Base-by-base conservation (phyloP, 2,329 filamentous ascomycete genomes). In the Xylaria sp. region DNA sequence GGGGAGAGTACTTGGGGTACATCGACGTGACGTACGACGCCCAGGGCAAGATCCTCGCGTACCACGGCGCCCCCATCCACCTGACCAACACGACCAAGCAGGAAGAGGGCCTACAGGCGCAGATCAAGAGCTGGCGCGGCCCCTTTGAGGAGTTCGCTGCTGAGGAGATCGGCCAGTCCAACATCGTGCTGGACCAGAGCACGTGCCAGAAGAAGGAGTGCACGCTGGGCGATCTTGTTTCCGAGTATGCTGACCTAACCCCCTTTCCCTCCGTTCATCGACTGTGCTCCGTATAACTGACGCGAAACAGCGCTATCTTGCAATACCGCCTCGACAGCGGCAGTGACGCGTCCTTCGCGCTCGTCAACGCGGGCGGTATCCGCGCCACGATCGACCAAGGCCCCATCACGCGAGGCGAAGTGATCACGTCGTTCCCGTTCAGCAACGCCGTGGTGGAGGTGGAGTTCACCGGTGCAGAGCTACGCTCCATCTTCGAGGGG, bases 1-100 rank as follows among this genome's bases (percentile, higher is more conserved):
- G 87, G 87, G 87, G 87, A 53, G 85, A 89, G 75, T 89, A 89
- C 58, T 74, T 90, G 2, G 87, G 87, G 59, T 87, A 87, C 72
- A 90, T 90, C 66, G 86, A 89, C 64, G 81, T 90, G 7, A 85
- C 84, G 1, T 90, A 87, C 68, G 85, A 88, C 67, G 65, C 77
- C 3, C 75, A 83, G 1, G 87, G 87, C 71, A 86, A 83, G 72
- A 83, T 88, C 15, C 78, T 89, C 5, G 81, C 80, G 3, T 90
- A 90, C 74, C 82, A 83, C 68, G 87, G 87, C 31, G 86, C 81
- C 0, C 87, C 87, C 1, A 84, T 90, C 66, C 86, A 88, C 69
- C 75, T 90, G 55, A 86, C 83, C 73, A 89, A 89, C 74, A 75
- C 79, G 3, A 89, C 85, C 1, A 74, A 77, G 53, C 82, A 86